phyloP scores from a whole-genome alignment of 2,329 filamentous ascomycete genomes.

The Pseudocercospora macadamiae region DNA sequence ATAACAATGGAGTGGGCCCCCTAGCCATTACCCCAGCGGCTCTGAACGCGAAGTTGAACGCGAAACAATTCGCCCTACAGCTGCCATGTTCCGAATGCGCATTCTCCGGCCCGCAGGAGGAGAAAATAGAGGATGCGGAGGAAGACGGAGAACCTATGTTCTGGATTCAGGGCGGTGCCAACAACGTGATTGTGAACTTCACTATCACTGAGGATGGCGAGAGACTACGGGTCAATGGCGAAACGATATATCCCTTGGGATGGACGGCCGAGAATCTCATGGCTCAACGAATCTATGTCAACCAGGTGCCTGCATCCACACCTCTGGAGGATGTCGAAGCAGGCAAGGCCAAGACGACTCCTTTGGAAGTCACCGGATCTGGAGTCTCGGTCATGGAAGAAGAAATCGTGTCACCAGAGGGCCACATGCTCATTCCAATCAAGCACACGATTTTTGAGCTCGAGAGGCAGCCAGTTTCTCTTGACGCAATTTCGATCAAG shows the following conservation, averaged over 20 bases:
- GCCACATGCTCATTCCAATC: constrained; percentile 57
- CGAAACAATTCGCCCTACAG: constrained; percentile 48
- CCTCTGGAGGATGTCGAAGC: constrained; percentile 29
- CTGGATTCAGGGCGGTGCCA: constrained; percentile 36
- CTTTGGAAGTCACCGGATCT: constrained; percentile 37
- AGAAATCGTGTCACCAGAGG: constrained; percentile 55
- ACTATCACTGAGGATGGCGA: constrained; percentile 50
- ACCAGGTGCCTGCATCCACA: constrained; percentile 30
- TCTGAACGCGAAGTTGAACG: constrained; percentile 47
- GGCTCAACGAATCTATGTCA: constrained; percentile 25
- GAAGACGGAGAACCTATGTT: constrained; percentile 32
- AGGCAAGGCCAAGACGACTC: constrained; percentile 38
- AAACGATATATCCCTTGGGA: constrained; percentile 58
- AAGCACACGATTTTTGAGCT: constrained; percentile 65
- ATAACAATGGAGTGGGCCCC: constrained; percentile 34
- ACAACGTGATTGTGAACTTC: constrained; percentile 54
- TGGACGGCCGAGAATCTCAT: constrained; percentile 15
- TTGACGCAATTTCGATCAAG: constrained; percentile 62
- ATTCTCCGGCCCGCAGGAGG: constrained; percentile 39
- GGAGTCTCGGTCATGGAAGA: constrained; percentile 41
- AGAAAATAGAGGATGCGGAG: constrained; percentile 25
- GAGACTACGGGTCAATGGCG: constrained; percentile 61
- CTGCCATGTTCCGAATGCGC: constrained; percentile 61
- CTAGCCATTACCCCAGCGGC: constrained; percentile 4
- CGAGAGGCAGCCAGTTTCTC: constrained; percentile 52